These are phyloP conservation scores for Nemania sp. DNA, from an alignment of 2,329 filamentous ascomycete genomes.

Conservation along the genomic window DNA sequence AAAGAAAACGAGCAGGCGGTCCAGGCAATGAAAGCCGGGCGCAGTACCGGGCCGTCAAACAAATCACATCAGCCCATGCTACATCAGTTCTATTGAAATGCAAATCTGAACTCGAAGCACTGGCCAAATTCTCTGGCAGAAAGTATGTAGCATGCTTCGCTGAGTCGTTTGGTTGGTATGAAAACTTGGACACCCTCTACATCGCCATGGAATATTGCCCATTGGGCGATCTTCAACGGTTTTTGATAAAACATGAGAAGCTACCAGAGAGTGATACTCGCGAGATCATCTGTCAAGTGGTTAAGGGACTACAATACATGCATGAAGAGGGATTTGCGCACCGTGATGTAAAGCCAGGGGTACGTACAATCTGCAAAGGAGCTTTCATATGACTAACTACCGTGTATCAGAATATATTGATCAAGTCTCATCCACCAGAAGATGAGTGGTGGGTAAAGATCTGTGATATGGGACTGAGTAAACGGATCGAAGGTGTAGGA, in stretches of 20 bases:
- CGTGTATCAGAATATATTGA: slow-evolving; percentile 8
- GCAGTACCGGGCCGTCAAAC: slow-evolving; percentile 5
- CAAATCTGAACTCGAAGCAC: slow-evolving; percentile 10
- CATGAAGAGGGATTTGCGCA: slow-evolving; percentile 10
- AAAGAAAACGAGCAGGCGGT: background rate
- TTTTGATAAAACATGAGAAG: background rate
- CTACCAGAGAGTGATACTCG: slow-evolving; percentile 8
- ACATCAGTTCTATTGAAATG: background rate
- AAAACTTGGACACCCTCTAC: background rate
- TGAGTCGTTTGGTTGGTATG: slow-evolving; percentile 11
- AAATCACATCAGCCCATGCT: slow-evolving; percentile 2
- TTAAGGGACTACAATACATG: slow-evolving; percentile 7
- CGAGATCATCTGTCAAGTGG: slow-evolving; percentile 2
- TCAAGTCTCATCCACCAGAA: slow-evolving; percentile 7
- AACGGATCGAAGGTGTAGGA: slow-evolving; percentile 9
- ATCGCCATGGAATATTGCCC: slow-evolving; percentile 17
- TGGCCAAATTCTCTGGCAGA: slow-evolving; percentile 6
- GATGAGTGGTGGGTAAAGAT: slow-evolving; percentile 14
- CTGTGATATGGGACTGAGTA: slow-evolving; percentile 12
- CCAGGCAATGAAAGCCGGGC: background rate
- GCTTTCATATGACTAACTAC: background rate
- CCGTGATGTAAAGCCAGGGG: slow-evolving; percentile 12
- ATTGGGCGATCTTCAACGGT: slow-evolving; percentile 10
- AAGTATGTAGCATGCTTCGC: slow-evolving; percentile 6
- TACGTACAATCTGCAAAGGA: background rate